Conservation (phyloP, 2,329 filamentous ascomycete species). For the Akanthomyces dipterigenus region DNA sequence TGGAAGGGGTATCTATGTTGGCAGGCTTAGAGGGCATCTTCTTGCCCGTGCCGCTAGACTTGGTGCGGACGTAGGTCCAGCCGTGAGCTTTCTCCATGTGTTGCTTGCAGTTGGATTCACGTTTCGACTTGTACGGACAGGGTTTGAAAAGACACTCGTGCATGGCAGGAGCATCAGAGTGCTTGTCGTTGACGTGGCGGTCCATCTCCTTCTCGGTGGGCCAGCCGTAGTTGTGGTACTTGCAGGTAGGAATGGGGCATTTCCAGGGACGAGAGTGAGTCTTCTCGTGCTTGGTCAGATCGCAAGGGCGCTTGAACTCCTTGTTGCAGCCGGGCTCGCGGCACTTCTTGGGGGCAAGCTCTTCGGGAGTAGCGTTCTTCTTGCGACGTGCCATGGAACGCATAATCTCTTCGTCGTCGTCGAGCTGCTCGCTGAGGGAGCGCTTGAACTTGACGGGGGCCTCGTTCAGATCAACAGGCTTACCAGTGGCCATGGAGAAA, state of each 20-base stretch:
- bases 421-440: conserved; percentile 60
- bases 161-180: conserved; percentile 71
- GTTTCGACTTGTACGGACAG: conserved; percentile 91
- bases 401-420: conserved; percentile 75
- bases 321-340: conserved; percentile 72
- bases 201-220: conserved; percentile 97
- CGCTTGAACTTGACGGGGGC: conserved; percentile 53
- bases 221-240: conserved; percentile 85
- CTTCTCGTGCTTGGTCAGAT: conserved; percentile 97
- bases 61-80: conserved; percentile 85
- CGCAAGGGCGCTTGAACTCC: conserved; percentile 93
- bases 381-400: conserved; percentile 94
- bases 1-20: conserved; percentile 49
- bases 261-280: conserved; percentile 97
- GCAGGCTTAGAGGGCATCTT: conserved; percentile 41
- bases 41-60: conserved; percentile 68
- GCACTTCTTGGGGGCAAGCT: conserved; percentile 74
- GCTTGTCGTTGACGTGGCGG: conserved; percentile 93
- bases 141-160: conserved; percentile 77
- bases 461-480: conserved; percentile 52
- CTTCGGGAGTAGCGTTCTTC: conserved; percentile 83
- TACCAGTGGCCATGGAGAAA: conserved; percentile 68
- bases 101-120: conserved; percentile 94
- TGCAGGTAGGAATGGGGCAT: conserved; percentile 75
- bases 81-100: conserved; percentile 97